phyloP scores from a whole-genome alignment of 305 asterid species.

The Fraxinus paxiana region DNA sequence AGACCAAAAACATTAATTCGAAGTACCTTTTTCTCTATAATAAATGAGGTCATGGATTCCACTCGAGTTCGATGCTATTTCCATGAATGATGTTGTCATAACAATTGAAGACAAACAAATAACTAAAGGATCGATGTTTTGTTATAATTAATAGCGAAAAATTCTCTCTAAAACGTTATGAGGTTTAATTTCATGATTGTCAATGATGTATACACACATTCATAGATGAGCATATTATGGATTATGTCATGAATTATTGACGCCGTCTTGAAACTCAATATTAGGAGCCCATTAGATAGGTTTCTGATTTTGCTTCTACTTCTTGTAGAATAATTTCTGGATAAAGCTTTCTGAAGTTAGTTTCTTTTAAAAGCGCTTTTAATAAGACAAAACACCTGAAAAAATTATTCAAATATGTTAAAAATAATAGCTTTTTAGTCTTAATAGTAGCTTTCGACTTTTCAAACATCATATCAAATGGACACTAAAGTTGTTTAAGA shows the following conservation, averaged over 20 bases:
- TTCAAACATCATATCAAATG: neutral
- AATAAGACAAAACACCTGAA: no score
- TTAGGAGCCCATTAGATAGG: neutral
- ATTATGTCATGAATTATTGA: neutral
- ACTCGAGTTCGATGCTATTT: neutral
- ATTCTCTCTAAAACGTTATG: neutral
- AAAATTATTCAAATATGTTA: no score
- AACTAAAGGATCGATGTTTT: neutral
- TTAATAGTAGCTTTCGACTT: no score
- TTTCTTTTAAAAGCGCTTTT: neutral
- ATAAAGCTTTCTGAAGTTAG: no score
- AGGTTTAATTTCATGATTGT: neutral
- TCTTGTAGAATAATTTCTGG: no score
- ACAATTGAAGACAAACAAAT: neutral
- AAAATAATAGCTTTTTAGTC: neutral
- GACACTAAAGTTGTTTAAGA: neutral
- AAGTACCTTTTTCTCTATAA: neutral
- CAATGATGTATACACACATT: neutral
- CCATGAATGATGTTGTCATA: neutral
- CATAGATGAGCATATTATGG: neutral
- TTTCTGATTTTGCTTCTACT: neutral
- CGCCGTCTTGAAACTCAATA: neutral
- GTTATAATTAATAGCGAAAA: neutral
- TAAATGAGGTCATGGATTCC: neutral
- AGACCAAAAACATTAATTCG: neutral